Conservation (phyloP, 306 rosid genomes). For the Lathyrus sativus region DNA sequence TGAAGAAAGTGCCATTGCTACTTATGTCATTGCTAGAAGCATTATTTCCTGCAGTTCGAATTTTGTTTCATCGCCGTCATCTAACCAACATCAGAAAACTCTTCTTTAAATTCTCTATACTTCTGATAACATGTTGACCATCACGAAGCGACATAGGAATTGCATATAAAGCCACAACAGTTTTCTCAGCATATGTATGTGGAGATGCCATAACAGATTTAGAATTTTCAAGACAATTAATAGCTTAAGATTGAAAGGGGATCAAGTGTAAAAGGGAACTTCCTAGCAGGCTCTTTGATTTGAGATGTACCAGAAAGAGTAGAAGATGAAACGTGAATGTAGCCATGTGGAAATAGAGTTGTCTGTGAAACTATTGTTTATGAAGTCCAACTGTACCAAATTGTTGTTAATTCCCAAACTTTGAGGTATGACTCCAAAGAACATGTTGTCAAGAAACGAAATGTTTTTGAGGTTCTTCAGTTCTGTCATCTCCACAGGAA, state of each 20-base stretch:
- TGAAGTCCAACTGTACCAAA: slow-evolving; percentile 60
- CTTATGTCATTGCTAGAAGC: slow-evolving; percentile 87
- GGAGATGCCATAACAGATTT: slow-evolving; percentile 97
- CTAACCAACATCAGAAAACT: no score
- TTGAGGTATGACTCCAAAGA: slow-evolving; percentile 79
- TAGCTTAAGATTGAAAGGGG: slow-evolving; percentile 85
- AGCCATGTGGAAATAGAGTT: slow-evolving; percentile 71
- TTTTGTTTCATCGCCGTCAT: slow-evolving; percentile 98
- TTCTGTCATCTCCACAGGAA: slow-evolving; percentile 68
- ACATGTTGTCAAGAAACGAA: slow-evolving; percentile 62
- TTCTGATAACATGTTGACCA: no score
- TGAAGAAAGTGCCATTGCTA: slow-evolving; percentile 86
- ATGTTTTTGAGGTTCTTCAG: slow-evolving; percentile 65
- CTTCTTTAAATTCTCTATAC: no score
- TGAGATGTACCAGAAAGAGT: neutral
- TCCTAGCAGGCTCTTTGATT: slow-evolving; percentile 63
- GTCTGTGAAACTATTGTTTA: slow-evolving; percentile 63
- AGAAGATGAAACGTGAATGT: slow-evolving; percentile 35
- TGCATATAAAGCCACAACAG: no score
- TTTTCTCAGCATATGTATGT: no score
- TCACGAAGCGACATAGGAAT: no score
- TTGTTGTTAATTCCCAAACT: slow-evolving; percentile 71
- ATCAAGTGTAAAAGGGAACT: slow-evolving; percentile 80
- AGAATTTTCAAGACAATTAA: slow-evolving; percentile 67
- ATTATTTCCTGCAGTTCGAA: slow-evolving; percentile 77